phyloP scores from a whole-genome alignment of 1,284 basidiomycete genomes.

The Agroathelia rolfsii region DNA sequence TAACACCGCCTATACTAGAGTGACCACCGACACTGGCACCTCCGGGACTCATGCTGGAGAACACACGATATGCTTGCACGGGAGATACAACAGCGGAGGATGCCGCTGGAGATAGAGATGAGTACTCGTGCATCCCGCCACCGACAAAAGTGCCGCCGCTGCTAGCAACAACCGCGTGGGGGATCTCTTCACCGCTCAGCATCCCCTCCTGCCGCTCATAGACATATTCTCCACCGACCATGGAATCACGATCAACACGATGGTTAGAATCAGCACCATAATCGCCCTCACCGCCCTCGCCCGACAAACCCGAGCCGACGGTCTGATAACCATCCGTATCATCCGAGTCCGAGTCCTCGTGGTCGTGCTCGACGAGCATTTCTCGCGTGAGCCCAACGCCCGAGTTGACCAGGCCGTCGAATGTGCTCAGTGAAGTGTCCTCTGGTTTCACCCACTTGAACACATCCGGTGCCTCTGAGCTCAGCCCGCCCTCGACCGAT shows the following conservation, averaged over 20 bases:
- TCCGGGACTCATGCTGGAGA: slow-evolving; percentile 26
- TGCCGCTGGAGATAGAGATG: slow-evolving; percentile 7
- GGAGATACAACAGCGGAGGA: slow-evolving; percentile 7
- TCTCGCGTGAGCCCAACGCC: too few relatives aligned
- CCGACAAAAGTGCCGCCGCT: slow-evolving; percentile 3
- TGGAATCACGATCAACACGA: too few relatives aligned
- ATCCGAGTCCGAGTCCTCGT: slow-evolving; percentile 11
- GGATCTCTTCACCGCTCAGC: too few relatives aligned
- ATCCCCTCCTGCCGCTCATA: too few relatives aligned
- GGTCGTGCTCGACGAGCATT: slow-evolving; percentile 11
- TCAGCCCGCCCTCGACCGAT: slow-evolving; percentile 19
- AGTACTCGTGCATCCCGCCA: slow-evolving; percentile 1
- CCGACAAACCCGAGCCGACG: slow-evolving; percentile 14
- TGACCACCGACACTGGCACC: too few relatives aligned
- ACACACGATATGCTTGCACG: slow-evolving; percentile 22
- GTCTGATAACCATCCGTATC: too few relatives aligned
- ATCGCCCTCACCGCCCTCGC: slow-evolving; percentile 14
- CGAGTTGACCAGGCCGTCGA: too few relatives aligned
- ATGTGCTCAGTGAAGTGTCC: too few relatives aligned
- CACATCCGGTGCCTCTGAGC: slow-evolving; percentile 19
- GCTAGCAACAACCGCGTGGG: too few relatives aligned
- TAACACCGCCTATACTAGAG: too few relatives aligned
- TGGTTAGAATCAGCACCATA: slow-evolving; percentile 11
- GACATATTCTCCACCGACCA: too few relatives aligned
- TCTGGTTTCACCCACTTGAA: slow-evolving; percentile 8